phyloP scores from a whole-genome alignment of 1,284 basidiomycete genomes.

The Sporisorium iseilematis-ciliati region DNA sequence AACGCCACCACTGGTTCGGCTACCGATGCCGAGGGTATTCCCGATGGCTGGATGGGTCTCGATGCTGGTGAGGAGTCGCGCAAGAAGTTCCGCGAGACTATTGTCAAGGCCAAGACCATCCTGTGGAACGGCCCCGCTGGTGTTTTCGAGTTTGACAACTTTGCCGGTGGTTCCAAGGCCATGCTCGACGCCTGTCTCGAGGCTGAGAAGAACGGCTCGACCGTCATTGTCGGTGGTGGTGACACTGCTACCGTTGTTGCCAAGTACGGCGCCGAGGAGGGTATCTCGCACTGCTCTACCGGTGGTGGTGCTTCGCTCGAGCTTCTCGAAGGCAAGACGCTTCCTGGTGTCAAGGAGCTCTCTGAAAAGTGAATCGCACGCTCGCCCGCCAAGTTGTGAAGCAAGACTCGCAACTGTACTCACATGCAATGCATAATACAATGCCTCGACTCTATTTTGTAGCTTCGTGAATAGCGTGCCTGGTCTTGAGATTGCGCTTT shows the following conservation, averaged over 20 bases:
- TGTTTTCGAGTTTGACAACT: slow-evolving; percentile 95
- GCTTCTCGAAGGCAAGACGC: slow-evolving; percentile 78
- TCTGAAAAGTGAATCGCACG: slow-evolving; percentile 52
- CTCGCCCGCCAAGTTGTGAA: slow-evolving; percentile 10
- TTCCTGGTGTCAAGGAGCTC: slow-evolving; percentile 62
- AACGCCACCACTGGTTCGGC: slow-evolving; percentile 83
- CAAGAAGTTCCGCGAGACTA: slow-evolving; percentile 82
- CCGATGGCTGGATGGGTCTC: slow-evolving; percentile 93
- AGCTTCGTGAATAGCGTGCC: background rate
- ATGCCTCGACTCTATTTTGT: background rate
- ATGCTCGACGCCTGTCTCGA: slow-evolving; percentile 89
- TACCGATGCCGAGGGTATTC: slow-evolving; percentile 87
- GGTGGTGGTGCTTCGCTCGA: slow-evolving; percentile 91
- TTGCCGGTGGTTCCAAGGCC: slow-evolving; percentile 85
- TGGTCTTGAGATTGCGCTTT: background rate
- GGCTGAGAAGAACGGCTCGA: slow-evolving; percentile 86
- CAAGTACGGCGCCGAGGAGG: slow-evolving; percentile 80
- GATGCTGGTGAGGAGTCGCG: slow-evolving; percentile 78
- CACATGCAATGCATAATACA: slow-evolving; percentile 2
- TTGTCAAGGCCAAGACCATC: slow-evolving; percentile 92
- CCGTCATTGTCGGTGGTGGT: slow-evolving; percentile 82
- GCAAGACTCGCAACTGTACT: too few species aligned
- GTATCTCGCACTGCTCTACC: slow-evolving; percentile 94
- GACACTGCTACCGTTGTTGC: slow-evolving; percentile 69
- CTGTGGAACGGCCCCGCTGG: slow-evolving; percentile 98